phyloP scores from a whole-genome alignment of 306 rosid species.

The Vicia villosa region DNA sequence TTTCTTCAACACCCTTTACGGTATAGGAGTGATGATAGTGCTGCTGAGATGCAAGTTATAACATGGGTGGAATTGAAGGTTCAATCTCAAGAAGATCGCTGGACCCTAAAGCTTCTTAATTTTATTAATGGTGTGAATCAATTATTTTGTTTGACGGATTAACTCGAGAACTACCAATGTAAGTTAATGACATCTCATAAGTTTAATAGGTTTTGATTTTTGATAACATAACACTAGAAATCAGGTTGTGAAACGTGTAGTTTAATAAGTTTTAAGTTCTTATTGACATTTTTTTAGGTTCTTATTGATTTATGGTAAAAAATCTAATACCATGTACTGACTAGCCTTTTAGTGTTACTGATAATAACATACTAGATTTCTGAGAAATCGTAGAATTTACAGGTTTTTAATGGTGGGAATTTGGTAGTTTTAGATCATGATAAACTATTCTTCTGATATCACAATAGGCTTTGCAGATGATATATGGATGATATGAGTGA shows the following conservation, averaged over 20 bases:
- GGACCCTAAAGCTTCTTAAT: slow-evolving; percentile 76
- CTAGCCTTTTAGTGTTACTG: no score
- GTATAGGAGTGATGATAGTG: slow-evolving; percentile 24
- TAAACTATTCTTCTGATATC: slow-evolving; percentile 43
- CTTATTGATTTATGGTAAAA: no score
- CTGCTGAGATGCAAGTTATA: slow-evolving; percentile 56
- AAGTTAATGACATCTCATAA: slow-evolving; percentile 45
- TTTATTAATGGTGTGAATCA: slow-evolving; percentile 67
- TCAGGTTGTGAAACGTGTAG: no score
- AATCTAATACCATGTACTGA: no score
- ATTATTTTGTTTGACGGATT: slow-evolving; percentile 67
- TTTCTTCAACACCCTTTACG: slow-evolving; percentile 91
- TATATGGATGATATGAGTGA: slow-evolving; percentile 76
- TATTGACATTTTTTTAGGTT: no score
- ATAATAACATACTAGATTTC: no score
- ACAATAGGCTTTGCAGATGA: slow-evolving; percentile 69
- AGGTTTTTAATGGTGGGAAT: slow-evolving; percentile 23
- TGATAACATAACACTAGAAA: no score
- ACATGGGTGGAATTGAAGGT: slow-evolving; percentile 56
- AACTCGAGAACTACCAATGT: slow-evolving; percentile 94
- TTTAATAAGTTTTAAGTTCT: no score
- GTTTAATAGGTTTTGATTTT: no score
- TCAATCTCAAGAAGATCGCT: slow-evolving; percentile 58
- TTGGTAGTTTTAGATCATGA: slow-evolving; percentile 30
- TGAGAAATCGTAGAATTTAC: no score